These are phyloP conservation scores for Trametes cubensis DNA, from an alignment of 768 basidiomycete species.

Conservation along the genomic window DNA sequence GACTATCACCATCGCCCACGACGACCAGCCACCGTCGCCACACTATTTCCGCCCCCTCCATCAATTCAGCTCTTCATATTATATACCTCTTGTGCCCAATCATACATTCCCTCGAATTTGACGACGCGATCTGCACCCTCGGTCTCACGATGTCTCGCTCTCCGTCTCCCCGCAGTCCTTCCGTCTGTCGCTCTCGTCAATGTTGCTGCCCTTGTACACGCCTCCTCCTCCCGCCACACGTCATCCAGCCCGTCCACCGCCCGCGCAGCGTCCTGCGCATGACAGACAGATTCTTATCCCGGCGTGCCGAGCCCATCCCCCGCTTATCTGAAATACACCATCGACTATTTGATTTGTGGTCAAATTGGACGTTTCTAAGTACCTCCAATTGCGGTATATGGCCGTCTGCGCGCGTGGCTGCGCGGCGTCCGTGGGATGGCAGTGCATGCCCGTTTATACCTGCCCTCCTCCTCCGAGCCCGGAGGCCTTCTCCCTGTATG, in stretches of 20 bases:
- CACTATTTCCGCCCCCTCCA: too few species aligned
- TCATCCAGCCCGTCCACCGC: not conserved
- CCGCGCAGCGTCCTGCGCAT: not conserved
- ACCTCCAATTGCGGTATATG: not conserved
- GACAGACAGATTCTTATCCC: not conserved
- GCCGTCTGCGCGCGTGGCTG: not conserved
- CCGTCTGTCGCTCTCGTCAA: not conserved
- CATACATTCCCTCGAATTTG: slow-evolving; percentile 16
- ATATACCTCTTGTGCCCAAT: slow-evolving; percentile 3
- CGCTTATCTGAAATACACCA: not conserved
- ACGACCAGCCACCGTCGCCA: too few species aligned
- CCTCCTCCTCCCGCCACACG: not conserved
- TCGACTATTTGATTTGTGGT: slow-evolving; percentile 5
- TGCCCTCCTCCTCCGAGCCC: not conserved
- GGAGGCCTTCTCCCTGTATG: not conserved
- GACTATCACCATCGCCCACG: slow-evolving; percentile 4
- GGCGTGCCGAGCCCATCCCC: slow-evolving; percentile 6
- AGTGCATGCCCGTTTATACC: not conserved
- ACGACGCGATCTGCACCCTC: slow-evolving; percentile 18
- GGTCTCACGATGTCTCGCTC: slow-evolving; percentile 16
- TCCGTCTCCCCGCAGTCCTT: slow-evolving; percentile 3
- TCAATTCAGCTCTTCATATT: not conserved
- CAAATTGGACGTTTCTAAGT: slow-evolving; percentile 15
- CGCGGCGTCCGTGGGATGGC: slow-evolving; percentile 3
- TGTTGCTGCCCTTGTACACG: not conserved